phyloP scores from a whole-genome alignment of 208 protist species.

The Trypanosoma platydactyli region DNA sequence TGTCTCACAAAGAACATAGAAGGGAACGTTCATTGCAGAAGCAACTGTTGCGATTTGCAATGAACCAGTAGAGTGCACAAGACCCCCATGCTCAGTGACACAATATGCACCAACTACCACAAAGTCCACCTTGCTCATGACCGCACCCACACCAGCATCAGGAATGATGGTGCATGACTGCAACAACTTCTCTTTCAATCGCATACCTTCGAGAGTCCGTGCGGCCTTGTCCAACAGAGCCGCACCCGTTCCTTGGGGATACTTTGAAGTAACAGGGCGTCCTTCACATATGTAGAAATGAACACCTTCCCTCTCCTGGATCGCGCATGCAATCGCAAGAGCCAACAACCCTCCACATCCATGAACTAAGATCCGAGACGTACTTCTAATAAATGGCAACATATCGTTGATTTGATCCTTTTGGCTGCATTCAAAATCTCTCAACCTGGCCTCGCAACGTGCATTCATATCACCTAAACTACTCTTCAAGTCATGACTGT shows the following conservation, averaged over 20 bases:
- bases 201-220: conserved; percentile 58
- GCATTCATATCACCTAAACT: conserved; percentile 68
- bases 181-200: conserved; percentile 54
- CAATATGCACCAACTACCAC: conserved; percentile 97
- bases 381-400: conserved; percentile 77
- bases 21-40: conserved; percentile 94
- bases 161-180: conserved; percentile 85
- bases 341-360: conserved; percentile 78
- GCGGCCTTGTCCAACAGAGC: conserved; percentile 50
- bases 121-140: conserved; percentile 94
- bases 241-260: conserved; percentile 56
- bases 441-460: conserved; percentile 48
- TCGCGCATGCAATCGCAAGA: conserved; percentile 71
- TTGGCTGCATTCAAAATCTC: conserved; percentile 72
- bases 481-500: conserved; percentile 44
- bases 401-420: conserved; percentile 87
- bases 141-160: conserved; percentile 84
- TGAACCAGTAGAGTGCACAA: conserved; percentile 98
- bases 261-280: conserved; percentile 41
- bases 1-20: conserved; percentile 98
- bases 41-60: conserved; percentile 97
- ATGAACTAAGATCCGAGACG: conserved; percentile 80
- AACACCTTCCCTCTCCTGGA: conserved; percentile 80
- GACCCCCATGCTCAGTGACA: conserved; percentile 99
- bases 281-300: conserved; percentile 89